These are phyloP conservation scores for Ricinus communis DNA, from an alignment of 345 rosid genomes.

Conservation along the genomic window DNA sequence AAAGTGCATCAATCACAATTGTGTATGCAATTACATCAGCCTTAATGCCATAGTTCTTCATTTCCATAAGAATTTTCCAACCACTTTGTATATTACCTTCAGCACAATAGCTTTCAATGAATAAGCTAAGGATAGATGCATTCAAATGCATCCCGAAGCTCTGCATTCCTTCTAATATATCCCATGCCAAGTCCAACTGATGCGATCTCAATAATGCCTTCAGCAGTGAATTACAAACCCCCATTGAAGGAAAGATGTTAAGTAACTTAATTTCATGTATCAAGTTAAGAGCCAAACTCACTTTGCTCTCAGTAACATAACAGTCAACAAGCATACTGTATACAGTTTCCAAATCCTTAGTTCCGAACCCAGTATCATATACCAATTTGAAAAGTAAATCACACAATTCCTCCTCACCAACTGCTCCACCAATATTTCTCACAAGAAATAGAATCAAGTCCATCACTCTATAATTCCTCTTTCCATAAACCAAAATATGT, in stretches of 20 bases:
- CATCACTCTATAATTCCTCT: slow-evolving; percentile 40
- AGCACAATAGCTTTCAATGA: slow-evolving; percentile 35
- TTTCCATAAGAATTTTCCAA: slow-evolving; percentile 41
- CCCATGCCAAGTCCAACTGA: slow-evolving; percentile 36
- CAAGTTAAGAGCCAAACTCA: slow-evolving; percentile 32
- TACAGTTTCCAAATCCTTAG: slow-evolving; percentile 31
- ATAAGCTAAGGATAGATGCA: slow-evolving; percentile 39
- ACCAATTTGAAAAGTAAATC: slow-evolving; percentile 28
- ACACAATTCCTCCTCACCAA: slow-evolving; percentile 17
- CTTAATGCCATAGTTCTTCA: slow-evolving; percentile 42
- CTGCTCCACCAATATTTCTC: slow-evolving; percentile 26
- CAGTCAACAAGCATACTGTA: slow-evolving; percentile 42
- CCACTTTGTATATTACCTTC: slow-evolving; percentile 40
- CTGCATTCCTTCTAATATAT: slow-evolving; percentile 46
- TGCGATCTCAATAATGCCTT: slow-evolving; percentile 27
- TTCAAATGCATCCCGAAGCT: slow-evolving; percentile 36
- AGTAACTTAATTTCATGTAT: slow-evolving; percentile 30
- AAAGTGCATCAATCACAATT: slow-evolving; percentile 36
- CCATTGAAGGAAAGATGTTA: slow-evolving; percentile 40
- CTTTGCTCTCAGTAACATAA: slow-evolving; percentile 38
- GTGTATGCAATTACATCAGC: slow-evolving; percentile 51
- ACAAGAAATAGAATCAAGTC: slow-evolving; percentile 32
- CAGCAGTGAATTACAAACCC: slow-evolving; percentile 43
- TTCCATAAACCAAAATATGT: slow-evolving; percentile 44
- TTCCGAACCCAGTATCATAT: slow-evolving; percentile 37